Conservation (phyloP, 192 early-diverging fungal genomes). For the Umbelopsis ramanniana region DNA sequence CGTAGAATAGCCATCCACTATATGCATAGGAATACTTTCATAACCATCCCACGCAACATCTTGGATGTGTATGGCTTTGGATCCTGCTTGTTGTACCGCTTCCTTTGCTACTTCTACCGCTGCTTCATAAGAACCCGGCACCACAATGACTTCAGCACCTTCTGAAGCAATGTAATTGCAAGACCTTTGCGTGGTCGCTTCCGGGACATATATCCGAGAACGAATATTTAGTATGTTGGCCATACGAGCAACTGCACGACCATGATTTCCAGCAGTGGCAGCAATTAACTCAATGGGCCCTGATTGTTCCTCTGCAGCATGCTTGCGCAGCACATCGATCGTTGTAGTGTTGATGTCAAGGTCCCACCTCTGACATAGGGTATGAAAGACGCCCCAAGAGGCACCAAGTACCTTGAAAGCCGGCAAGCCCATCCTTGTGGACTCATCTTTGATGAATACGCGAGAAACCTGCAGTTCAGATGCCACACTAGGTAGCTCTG, state of each 20-base stretch:
- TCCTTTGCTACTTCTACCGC: background rate
- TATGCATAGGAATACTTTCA: background rate
- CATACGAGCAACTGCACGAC: constrained; percentile 10
- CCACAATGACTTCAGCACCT: constrained; percentile 1
- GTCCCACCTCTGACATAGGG: background rate
- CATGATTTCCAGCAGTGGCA: constrained; percentile 9
- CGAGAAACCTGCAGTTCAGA: background rate
- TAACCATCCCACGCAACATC: constrained; percentile 8
- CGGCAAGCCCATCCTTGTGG: background rate
- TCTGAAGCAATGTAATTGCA: constrained; percentile 6
- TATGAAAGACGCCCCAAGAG: constrained; percentile 13
- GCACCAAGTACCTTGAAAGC: constrained; percentile 8
- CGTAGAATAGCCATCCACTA: background rate
- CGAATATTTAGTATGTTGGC: background rate
- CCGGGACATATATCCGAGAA: background rate
- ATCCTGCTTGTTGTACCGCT: background rate
- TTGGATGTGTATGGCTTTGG: background rate
- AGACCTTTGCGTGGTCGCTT: background rate
- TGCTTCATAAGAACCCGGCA: background rate
- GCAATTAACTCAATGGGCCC: constrained; percentile 2
- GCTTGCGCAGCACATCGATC: background rate
- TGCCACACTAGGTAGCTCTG: background rate
- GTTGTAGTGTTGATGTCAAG: background rate
- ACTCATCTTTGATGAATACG: constrained; percentile 10
- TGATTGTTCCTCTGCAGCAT: background rate